These are phyloP conservation scores for Venturia aucupariae DNA, from an alignment of 2,329 filamentous ascomycete genomes.

Conservation along the genomic window DNA sequence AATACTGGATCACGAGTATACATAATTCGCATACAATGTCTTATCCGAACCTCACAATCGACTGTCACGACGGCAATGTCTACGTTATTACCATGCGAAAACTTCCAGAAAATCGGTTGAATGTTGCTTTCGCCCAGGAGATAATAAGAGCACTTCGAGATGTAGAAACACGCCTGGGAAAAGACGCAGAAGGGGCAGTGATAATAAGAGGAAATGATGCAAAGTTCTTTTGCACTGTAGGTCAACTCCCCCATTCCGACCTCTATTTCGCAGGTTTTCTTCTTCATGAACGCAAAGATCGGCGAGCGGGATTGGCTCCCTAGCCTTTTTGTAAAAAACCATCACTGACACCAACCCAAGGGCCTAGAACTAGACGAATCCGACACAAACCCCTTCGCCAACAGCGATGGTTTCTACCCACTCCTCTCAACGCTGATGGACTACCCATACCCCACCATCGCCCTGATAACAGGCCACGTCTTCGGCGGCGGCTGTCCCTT, in stretches of 20 bases:
- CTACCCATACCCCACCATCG: conserved; percentile 41
- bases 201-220: conserved; percentile 44
- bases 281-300: conserved; percentile 14
- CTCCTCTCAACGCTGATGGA: conserved; percentile 40
- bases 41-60: conserved; percentile 37
- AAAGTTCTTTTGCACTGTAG: conserved; percentile 43
- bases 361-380: conserved; percentile 39
- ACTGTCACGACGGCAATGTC: conserved; percentile 34
- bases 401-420: conserved; percentile 49
- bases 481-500: conserved; percentile 42
- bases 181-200: conserved; percentile 42
- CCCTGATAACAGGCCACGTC: conserved; percentile 40
- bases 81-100: conserved; percentile 48
- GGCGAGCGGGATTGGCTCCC: background rate
- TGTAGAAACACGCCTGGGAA: conserved; percentile 38
- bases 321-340: background rate
- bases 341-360: background rate
- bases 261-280: no score
- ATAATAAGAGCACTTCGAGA: conserved; percentile 42
- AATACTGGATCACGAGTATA: background rate
- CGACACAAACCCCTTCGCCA: conserved; percentile 44
- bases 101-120: conserved; percentile 45
- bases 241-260: background rate
- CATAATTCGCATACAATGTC: background rate
- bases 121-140: conserved; percentile 42